A percentile compares a stretch with the other conserved stretches of the same genome.
These are phyloP conservation scores for Penicillium daleae DNA, from an alignment of 495 filamentous ascomycete species.

Conservation along the genomic window DNA sequence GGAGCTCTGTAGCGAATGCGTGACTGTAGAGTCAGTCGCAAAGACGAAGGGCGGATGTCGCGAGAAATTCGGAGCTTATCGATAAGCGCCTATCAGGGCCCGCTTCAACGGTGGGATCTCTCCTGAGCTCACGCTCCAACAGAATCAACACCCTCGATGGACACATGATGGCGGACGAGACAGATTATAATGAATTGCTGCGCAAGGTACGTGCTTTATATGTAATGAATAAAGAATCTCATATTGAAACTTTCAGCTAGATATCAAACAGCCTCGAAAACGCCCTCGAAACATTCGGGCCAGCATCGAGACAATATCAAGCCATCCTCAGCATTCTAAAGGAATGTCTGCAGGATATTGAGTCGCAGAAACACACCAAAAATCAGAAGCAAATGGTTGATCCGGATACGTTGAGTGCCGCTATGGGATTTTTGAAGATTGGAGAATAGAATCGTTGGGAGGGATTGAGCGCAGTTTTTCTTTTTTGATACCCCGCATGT, in stretches of 20 bases:
- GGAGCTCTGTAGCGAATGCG: neutral
- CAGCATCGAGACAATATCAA: conserved; percentile 45
- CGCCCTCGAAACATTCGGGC: conserved; percentile 45
- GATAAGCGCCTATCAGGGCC: conserved; percentile 20
- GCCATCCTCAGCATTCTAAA: conserved; percentile 42
- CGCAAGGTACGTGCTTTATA: conserved; percentile 32
- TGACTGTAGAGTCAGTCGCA: conserved; percentile 4
- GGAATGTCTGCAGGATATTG: conserved; percentile 39
- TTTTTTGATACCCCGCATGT: conserved; percentile 19
- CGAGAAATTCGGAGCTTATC: conserved; percentile 27
- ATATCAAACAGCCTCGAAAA: conserved; percentile 49
- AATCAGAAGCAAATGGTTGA: conserved; percentile 26
- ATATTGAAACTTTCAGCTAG: conserved; percentile 16
- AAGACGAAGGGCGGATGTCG: conserved; percentile 8
- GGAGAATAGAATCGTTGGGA: conserved; percentile 24
- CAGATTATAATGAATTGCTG: conserved; percentile 38
- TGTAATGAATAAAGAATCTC: neutral
- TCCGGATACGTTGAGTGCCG: conserved; percentile 38
- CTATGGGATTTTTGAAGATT: conserved; percentile 47
- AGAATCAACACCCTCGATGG: neutral
- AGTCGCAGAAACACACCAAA: conserved; percentile 21
- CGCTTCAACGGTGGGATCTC: neutral
- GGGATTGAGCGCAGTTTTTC: neutral
- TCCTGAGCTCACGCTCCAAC: neutral
- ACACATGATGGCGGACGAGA: conserved; percentile 1